Conservation (phyloP, 148 eudicot species). For the Heliosperma pusillum region DNA sequence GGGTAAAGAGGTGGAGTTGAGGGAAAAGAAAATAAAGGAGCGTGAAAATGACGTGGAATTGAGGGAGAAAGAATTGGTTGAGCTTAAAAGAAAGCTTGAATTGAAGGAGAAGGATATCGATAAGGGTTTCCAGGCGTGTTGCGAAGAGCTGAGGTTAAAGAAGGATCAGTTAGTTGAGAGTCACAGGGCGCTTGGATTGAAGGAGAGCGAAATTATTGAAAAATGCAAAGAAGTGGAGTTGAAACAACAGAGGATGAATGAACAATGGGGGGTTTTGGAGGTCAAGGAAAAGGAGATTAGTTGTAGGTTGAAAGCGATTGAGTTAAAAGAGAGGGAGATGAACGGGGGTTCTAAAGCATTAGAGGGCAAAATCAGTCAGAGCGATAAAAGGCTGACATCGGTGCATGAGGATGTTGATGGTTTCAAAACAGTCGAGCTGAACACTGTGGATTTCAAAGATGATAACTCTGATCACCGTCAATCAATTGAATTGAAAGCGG, state of each 20-base stretch:
- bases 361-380: conserved; percentile 1
- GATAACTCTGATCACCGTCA: no score
- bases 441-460: no score
- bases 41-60: background rate
- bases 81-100: background rate
- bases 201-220: background rate
- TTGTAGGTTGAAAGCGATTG: background rate
- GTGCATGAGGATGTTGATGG: conserved; percentile 3
- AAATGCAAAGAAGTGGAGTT: background rate
- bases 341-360: background rate
- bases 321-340: conserved; percentile 8
- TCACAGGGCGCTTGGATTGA: background rate
- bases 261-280: conserved; percentile 5
- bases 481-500: background rate
- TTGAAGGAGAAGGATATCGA: conserved; percentile 7
- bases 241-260: background rate
- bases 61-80: conserved; percentile 7
- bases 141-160: background rate
- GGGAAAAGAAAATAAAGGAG: background rate
- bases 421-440: no score
- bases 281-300: conserved; percentile 18
- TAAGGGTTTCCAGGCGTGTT: background rate
- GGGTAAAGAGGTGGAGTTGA: conserved; percentile 6
- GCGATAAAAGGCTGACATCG: background rate
- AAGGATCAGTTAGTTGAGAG: conserved; percentile 12